Conservation (phyloP, 441 rosid species). For the Mallotus repandus region DNA sequence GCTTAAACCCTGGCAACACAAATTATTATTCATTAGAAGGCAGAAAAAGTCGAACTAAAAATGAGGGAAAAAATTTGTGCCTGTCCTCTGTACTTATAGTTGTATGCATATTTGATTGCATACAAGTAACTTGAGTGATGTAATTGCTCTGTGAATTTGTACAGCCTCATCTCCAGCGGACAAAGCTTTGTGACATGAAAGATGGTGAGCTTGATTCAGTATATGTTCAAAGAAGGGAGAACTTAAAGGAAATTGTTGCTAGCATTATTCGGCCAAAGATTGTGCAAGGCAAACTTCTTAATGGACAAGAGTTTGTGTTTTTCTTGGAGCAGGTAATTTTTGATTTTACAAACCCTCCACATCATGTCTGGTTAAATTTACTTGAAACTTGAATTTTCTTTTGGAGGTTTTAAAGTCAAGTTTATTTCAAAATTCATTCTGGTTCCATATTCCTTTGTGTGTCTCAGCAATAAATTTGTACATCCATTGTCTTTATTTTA, state of each 20-base stretch:
- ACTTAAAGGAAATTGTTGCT: conserved; percentile 74
- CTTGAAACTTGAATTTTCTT: not conserved
- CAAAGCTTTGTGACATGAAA: conserved; percentile 95
- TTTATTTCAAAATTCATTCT: not conserved
- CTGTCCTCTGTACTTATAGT: conserved; percentile 2
- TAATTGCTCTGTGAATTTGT: conserved; percentile 29
- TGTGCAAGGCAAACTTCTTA: conserved; percentile 82
- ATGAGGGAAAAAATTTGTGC: not conserved
- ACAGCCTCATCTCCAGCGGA: conserved; percentile 97
- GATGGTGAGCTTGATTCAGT: conserved; percentile 80
- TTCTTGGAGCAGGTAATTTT: conserved; percentile 84
- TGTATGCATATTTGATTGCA: conserved; percentile 3
- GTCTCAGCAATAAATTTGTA: not conserved
- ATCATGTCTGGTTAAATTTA: conserved; percentile 1
- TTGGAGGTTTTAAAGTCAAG: conserved; percentile 2
- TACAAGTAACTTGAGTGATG: too few species aligned
- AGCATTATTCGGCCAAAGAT: conserved; percentile 84
- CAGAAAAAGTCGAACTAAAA: not conserved
- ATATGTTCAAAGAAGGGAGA: conserved; percentile 77
- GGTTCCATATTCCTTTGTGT: not conserved
- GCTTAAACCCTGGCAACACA: not conserved
- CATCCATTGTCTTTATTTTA: conserved; percentile 1
- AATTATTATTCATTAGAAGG: not conserved
- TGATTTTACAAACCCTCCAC: conserved; percentile 1
- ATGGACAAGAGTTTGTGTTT: conserved; percentile 88